Base-by-base conservation (phyloP, 192 early-diverging fungal genomes). In the Coemansia sp. region DNA sequence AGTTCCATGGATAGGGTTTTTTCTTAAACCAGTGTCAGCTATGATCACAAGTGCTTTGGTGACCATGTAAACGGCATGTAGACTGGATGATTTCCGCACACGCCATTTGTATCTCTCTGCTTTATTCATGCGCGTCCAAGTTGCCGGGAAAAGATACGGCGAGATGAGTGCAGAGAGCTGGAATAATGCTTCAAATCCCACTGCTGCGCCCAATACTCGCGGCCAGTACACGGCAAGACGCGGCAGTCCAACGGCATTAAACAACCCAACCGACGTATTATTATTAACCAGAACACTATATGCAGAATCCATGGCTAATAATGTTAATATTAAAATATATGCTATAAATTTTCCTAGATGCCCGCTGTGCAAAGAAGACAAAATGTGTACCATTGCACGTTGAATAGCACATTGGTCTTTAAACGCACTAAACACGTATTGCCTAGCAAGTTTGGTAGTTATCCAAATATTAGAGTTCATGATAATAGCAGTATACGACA, bases 1-100 rank as follows among this genome's bases (percentile, higher is more conserved):
- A 59, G 87, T 89, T 14, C 91, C 92, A 72, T 88, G 87, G 55
- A 81, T 7, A 0, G 83, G 86, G 62, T 93, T 87, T 31, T 81
- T 66, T 36, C 62, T 56, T 20, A 97, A 74, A 9, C 73, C 68
- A 21, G 82, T 67, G 59, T 90, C 83, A 64, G 75, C 77, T 37
- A 97, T 71, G 2, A 93, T 62, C 15, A 86, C 88, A 23, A 87
- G 66, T 0, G 89, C 78, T 4, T 85, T 69, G 14, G 81, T 42
- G 0, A 89, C 79, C 46, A 93, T 87, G 19, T 83, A 65, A 12
- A 86, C 65, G 21, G 91, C 86, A 73, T 94, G 89, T 21, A 82
- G 67, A 9, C 79, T 81, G 0, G 93, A 93, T n/a, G 88, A 87
- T 31, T 88, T 82, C 72, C 93, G 93, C 20, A 97, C 82, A 63